These are phyloP conservation scores for Stipa capillata DNA, from an alignment of 176 grass and related monocot species.

Conservation along the genomic window DNA sequence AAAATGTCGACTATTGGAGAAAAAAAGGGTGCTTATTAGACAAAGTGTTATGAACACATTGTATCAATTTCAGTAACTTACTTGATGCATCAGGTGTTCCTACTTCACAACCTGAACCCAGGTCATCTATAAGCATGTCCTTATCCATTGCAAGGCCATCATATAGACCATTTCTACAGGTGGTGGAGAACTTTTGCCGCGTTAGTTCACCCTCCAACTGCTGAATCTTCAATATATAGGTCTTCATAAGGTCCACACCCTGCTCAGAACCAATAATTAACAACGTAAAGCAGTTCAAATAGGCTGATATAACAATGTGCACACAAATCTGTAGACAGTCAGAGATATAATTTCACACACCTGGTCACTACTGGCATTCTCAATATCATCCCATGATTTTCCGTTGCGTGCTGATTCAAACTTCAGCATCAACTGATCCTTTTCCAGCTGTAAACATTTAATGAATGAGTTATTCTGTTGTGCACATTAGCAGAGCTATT, in stretches of 20 bases:
- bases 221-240: slow-evolving; percentile 84
- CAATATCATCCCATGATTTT: slow-evolving; percentile 76
- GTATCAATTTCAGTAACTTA: slow-evolving; percentile 21
- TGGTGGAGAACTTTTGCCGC: slow-evolving; percentile 48
- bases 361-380: slow-evolving; percentile 31
- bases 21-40: not conserved
- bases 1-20: not conserved
- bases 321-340: not conserved
- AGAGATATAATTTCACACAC: slow-evolving; percentile 22
- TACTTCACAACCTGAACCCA: slow-evolving; percentile 42
- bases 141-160: slow-evolving; percentile 46
- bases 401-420: slow-evolving; percentile 63
- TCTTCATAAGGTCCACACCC: slow-evolving; percentile 63
- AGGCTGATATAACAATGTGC: not conserved
- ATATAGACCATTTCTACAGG: slow-evolving; percentile 45
- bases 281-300: not conserved
- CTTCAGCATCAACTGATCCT: slow-evolving; percentile 72
- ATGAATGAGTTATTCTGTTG: not conserved
- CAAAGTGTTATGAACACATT: not conserved
- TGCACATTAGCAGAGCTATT: not conserved
- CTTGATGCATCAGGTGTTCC: slow-evolving; percentile 47
- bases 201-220: slow-evolving; percentile 71
- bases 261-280: slow-evolving; percentile 14
- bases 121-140: slow-evolving; percentile 45
- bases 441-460: slow-evolving; percentile 55